Evolutionary conservation across 2,329 filamentous ascomycete genomes (phyloP), one percentile per base, ranked within the genome.

Genomic region (Xylariaceae sp.): DNA sequence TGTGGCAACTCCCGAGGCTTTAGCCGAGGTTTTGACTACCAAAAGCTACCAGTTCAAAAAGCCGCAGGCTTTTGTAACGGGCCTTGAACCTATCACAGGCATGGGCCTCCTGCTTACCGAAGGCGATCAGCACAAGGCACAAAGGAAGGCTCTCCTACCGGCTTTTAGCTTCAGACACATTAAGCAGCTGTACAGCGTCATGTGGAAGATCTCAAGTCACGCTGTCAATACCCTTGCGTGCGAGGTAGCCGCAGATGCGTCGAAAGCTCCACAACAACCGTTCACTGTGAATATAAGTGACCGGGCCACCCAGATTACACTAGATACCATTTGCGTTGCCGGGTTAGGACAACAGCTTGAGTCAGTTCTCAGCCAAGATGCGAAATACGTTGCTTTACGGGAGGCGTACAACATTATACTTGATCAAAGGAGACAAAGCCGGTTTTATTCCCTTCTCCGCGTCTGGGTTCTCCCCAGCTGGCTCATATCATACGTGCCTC

Each of bases 151-250:
- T 3, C 30, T 60, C 23, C 29, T 53, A 44, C 58, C 58, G 23
- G 55, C 58, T 15, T 60, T 60, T 13, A 52, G 51, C 2, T 60
- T 56, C 13, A 50, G 58, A 27, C 58, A 61, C 41, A 59, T 61
- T 11, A 59, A 57, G 24, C 50, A 57, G 6, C 47, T 59, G 6
- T 55, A 59, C 23, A 53, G 53, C n/a, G 29, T 55, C 7, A 57
- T 59, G 50, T 61, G 55, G 58, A 50, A 57, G 11, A 56, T 60
- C 27, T 56, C 58, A 26, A 53, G 44, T 20, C 24, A 56, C 21
- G 45, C 51, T 13, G 41, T 60, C 11, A 11, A n/a, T 32, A 8
- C 39, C 49, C 11, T 47, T 60, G 11, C 33, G 52, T 4, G 41
- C 58, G n/a, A 39, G n/a, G 37, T 11, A 4, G 45, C 49, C 9